phyloP scores from a whole-genome alignment of 2,329 filamentous ascomycete species.

The Sporothrix dimorphospora region DNA sequence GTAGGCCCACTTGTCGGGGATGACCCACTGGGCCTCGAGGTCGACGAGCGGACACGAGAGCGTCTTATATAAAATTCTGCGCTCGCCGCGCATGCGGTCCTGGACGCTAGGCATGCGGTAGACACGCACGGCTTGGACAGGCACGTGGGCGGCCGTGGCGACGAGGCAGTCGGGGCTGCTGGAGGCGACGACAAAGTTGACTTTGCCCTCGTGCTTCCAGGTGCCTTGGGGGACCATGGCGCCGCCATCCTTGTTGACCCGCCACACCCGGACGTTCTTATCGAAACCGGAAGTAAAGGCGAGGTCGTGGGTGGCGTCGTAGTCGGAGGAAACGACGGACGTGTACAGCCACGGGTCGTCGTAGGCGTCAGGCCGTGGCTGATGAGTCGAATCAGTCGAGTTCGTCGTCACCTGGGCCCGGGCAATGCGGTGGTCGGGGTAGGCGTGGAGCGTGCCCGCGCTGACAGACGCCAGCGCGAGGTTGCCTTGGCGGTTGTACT shows the following conservation, averaged over 20 bases:
- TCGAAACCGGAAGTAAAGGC: conserved; percentile 66
- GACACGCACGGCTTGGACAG: conserved; percentile 58
- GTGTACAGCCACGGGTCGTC: conserved; percentile 67
- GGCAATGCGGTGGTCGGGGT: conserved; percentile 60
- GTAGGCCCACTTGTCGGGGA: conserved; percentile 60
- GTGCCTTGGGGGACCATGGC: conserved; percentile 52
- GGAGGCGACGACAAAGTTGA: conserved; percentile 65
- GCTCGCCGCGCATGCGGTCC: conserved; percentile 40
- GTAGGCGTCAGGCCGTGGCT: conserved; percentile 59
- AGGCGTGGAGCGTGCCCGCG: conserved; percentile 51
- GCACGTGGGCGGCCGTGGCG: conserved; percentile 62
- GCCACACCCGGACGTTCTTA: conserved; percentile 63
- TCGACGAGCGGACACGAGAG: conserved; percentile 48
- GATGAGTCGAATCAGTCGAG: neutral
- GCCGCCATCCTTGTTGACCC: conserved; percentile 43
- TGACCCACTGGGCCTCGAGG: conserved; percentile 38
- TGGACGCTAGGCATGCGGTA: conserved; percentile 49
- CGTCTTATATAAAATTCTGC: conserved; percentile 43
- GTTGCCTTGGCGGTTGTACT: conserved; percentile 68
- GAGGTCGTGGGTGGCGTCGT: conserved; percentile 49
- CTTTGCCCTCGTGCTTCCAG: conserved; percentile 61
- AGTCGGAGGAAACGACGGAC: conserved; percentile 65
- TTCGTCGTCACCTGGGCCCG: conserved; percentile 53
- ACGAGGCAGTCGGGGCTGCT: conserved; percentile 53
- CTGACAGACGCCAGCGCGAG: conserved; percentile 57